These are phyloP conservation scores for Saussurea involucrata DNA, from an alignment of 129 eudicot genomes.

Conservation along the genomic window DNA sequence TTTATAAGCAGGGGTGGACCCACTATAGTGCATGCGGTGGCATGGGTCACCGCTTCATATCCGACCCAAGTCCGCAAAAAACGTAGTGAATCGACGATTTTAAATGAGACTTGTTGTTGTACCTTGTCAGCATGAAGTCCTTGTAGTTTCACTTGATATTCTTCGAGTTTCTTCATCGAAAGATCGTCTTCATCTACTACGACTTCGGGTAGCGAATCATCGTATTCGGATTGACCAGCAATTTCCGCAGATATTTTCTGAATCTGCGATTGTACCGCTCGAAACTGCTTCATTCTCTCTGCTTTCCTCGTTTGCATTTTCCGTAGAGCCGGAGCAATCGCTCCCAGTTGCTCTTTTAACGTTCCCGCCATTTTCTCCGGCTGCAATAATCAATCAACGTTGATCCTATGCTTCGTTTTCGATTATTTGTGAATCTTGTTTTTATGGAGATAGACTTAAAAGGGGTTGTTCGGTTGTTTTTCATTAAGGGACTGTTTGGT, in stretches of 20 bases:
- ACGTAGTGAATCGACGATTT: neutral
- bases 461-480: too few relatives aligned
- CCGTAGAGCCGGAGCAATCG: slow-evolving; percentile 69
- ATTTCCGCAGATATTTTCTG: slow-evolving; percentile 77
- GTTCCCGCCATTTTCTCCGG: slow-evolving; percentile 91
- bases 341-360: slow-evolving; percentile 71
- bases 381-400: slow-evolving; percentile 29
- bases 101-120: neutral
- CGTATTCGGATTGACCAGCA: slow-evolving; percentile 68
- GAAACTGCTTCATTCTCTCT: slow-evolving; percentile 80
- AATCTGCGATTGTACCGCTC: slow-evolving; percentile 63
- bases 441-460: too few relatives aligned
- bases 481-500: neutral
- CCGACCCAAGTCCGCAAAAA: neutral
- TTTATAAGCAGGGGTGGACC: too few relatives aligned
- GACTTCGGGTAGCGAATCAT: slow-evolving; percentile 45
- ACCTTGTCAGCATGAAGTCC: slow-evolving; percentile 85
- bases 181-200: slow-evolving; percentile 72
- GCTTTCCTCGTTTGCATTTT: slow-evolving; percentile 74
- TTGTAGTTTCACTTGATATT: slow-evolving; percentile 80
- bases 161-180: slow-evolving; percentile 82
- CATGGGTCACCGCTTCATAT: too few relatives aligned
- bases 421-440: neutral
- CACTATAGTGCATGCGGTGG: too few relatives aligned
- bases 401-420: neutral